Evolutionary conservation across 2,329 filamentous ascomycete species (phyloP).

Genomic region (Didymella lethalis): DNA sequence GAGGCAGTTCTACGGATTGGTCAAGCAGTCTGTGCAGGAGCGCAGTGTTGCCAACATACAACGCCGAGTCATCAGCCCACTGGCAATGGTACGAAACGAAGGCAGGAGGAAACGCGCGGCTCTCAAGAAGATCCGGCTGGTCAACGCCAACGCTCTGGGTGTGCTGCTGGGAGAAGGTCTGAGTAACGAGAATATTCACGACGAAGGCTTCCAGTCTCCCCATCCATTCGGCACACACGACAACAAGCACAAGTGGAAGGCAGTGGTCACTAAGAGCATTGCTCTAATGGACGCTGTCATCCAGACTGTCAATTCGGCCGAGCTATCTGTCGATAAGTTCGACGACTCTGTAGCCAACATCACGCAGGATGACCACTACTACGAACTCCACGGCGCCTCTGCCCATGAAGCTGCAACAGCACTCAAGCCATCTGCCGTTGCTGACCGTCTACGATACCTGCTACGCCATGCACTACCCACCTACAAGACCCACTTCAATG

Average conservation of each 20-base stretch:
- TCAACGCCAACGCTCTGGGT: conserved; percentile 86
- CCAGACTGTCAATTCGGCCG: conserved; percentile 70
- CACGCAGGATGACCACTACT: conserved; percentile 61
- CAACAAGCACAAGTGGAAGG: conserved; percentile 69
- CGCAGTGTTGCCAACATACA: conserved; percentile 75
- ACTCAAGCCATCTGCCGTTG: conserved; percentile 63
- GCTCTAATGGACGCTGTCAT: conserved; percentile 87
- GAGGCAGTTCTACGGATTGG: conserved; percentile 78
- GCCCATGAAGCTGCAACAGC: conserved; percentile 45
- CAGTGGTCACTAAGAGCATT: conserved; percentile 79
- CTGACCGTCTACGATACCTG: conserved; percentile 72
- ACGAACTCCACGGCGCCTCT: conserved; percentile 51
- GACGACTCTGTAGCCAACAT: conserved; percentile 64
- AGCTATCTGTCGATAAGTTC: conserved; percentile 62
- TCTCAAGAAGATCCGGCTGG: conserved; percentile 75
- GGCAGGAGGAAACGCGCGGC: conserved; percentile 76
- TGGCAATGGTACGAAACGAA: conserved; percentile 77
- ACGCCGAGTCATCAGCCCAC: conserved; percentile 75
- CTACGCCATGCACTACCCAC: conserved; percentile 73
- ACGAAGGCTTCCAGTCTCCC: conserved; percentile 60
- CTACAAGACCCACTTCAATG: conserved; percentile 66
- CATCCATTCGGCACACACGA: conserved; percentile 56
- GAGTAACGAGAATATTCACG: conserved; percentile 65
- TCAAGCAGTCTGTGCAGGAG: conserved; percentile 77
- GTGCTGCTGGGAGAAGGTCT: conserved; percentile 87